These are phyloP conservation scores for Talaromyces ruber DNA, from an alignment of 495 filamentous ascomycete genomes.

Conservation along the genomic window DNA sequence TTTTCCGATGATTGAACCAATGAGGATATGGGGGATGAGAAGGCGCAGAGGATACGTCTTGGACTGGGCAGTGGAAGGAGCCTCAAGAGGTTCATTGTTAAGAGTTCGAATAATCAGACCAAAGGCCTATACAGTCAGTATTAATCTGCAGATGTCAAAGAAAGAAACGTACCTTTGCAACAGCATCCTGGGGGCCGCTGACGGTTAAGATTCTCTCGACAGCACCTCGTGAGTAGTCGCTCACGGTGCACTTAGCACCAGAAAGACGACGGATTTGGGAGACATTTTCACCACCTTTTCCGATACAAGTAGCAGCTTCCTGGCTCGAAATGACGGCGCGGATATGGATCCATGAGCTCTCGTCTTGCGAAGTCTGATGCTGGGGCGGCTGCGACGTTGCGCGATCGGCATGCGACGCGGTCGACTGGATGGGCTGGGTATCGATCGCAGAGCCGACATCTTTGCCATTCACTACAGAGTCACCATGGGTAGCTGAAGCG, in stretches of 20 bases:
- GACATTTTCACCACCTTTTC: conserved; percentile 97
- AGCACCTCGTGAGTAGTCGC: conserved; percentile 92
- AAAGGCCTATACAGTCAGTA: conserved; percentile 60
- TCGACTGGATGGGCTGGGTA: conserved; percentile 60
- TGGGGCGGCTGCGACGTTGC: conserved; percentile 40
- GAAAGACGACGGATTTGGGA: conserved; percentile 87
- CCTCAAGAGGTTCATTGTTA: conserved; percentile 87
- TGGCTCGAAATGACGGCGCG: conserved; percentile 92
- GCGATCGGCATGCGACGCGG: conserved; percentile 47
- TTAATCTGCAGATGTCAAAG: not conserved
- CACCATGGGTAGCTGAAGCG: conserved; percentile 45
- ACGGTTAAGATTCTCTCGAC: conserved; percentile 96
- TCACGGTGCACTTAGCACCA: conserved; percentile 94
- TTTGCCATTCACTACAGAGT: conserved; percentile 57
- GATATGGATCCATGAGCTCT: conserved; percentile 93
- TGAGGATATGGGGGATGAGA: conserved; percentile 91
- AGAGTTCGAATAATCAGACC: conserved; percentile 95
- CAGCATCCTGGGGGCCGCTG: conserved; percentile 88
- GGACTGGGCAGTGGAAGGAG: conserved; percentile 80
- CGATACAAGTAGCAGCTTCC: conserved; percentile 95
- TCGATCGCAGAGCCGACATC: conserved; percentile 25
- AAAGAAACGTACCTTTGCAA: conserved; percentile 71
- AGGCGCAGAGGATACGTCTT: conserved; percentile 97
- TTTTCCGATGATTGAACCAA: conserved; percentile 98
- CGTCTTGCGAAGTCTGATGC: conserved; percentile 59